Evolutionary conservation across 192 early-diverging fungal species (phyloP).

Genomic region (Coemansia pectinata): DNA sequence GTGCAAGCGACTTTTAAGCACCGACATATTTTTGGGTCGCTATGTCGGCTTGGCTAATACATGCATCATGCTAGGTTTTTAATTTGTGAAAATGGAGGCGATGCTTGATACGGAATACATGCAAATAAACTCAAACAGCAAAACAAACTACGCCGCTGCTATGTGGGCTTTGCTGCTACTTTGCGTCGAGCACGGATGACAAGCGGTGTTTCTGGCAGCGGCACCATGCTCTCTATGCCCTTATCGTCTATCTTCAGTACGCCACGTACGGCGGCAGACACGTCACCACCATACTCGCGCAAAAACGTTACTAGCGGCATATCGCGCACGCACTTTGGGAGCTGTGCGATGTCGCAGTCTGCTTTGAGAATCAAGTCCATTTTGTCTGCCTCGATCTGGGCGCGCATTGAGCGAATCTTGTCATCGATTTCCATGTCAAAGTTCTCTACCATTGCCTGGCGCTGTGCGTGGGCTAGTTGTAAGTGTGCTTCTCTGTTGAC

Average conservation of each 20-base stretch:
- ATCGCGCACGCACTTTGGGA: slow-evolving; percentile 45
- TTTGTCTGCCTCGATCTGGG: slow-evolving; percentile 45
- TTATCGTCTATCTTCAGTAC: slow-evolving; percentile 25
- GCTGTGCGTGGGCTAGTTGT: slow-evolving; percentile 43
- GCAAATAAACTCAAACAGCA: background rate
- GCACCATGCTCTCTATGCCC: slow-evolving; percentile 2
- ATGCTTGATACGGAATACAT: background rate
- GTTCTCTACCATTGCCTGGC: slow-evolving; percentile 50
- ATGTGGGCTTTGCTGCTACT: slow-evolving; percentile 8
- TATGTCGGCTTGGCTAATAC: background rate
- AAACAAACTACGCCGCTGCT: background rate
- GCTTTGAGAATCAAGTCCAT: slow-evolving; percentile 41
- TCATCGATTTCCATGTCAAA: slow-evolving; percentile 55
- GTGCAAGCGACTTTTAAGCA: background rate
- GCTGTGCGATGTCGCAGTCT: slow-evolving; percentile 49
- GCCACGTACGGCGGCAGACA: slow-evolving; percentile 38
- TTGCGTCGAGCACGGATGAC: slow-evolving; percentile 41
- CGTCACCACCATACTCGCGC: slow-evolving; percentile 44
- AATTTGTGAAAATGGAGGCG: too few species aligned
- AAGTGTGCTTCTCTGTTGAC: slow-evolving; percentile 16
- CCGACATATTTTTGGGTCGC: background rate
- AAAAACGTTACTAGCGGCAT: slow-evolving; percentile 46
- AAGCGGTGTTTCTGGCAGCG: slow-evolving; percentile 37
- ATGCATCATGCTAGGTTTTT: too few species aligned
- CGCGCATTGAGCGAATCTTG: slow-evolving; percentile 49